Base-by-base conservation (phyloP, 2,329 filamentous ascomycete species). In the Ophiostoma ulmi region DNA sequence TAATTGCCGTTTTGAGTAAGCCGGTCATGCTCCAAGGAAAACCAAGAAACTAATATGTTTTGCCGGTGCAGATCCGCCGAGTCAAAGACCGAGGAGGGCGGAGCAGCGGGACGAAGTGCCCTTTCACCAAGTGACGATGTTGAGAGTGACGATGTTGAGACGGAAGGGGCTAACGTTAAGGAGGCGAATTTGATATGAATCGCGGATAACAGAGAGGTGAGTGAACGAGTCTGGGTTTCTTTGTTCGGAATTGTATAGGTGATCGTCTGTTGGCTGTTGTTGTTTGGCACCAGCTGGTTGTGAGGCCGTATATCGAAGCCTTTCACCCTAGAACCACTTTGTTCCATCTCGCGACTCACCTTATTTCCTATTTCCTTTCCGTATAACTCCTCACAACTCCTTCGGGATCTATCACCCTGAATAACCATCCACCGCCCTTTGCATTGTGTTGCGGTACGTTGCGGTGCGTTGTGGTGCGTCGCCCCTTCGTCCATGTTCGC, bases 61-160 rank as follows among this genome's bases (percentile, higher is more conserved):
- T 65, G 31, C 39, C 17, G 6, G 63, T 65, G 63, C 63, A 65
- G 63, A 65, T 65, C 63, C 63, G 63, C 63, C 63, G 63, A 65
- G 63, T 39, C 63, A 39, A n/a, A 13, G 63, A 39, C 63, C 63
- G 63, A 65, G 63, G 63, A 36, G 63, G 31, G 63, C 63, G 63
- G 63, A 65, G 63, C 39, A 65, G 63, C 63, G 63, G 63, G 63
- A 65, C 63, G 36, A 39, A 26, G 26, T 64, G 31, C 61, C 61
- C 6, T 20, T 11, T 31, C 14, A 38, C 38, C 61, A 64, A 31
- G 61, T 64, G 61, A 64, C 61, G 61, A 35, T 63, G 58, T 14
- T 7, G 17, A 17, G 13, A 20, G 44, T 17, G 17, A 52, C 6
- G 44, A 31, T 14, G 22, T 11, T 17, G 11, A 13, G 35, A 65